Evolutionary conservation across 495 filamentous ascomycete genomes (phyloP).

Genomic region (Trichoderma asperelloides): DNA sequence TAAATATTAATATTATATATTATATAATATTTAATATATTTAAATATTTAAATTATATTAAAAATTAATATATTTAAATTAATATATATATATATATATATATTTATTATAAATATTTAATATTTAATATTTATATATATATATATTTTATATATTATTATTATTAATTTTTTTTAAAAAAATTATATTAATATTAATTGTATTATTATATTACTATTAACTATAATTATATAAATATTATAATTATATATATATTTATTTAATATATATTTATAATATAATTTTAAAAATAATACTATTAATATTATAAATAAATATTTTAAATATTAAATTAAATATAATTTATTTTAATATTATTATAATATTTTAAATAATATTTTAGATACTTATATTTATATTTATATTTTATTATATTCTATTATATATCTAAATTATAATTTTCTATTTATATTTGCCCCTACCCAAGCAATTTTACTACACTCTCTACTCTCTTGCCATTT

Average conservation of each 20-base stretch:
- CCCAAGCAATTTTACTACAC: neutral
- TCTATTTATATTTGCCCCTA: neutral
- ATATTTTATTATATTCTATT: conserved; percentile 12
- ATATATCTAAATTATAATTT: neutral
- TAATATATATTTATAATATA: too few species aligned
- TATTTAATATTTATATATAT: neutral
- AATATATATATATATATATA: neutral
- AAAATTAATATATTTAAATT: neutral
- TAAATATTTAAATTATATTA: neutral
- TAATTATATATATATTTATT: neutral
- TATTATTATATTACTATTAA: too few species aligned
- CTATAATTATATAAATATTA: conserved; percentile 11
- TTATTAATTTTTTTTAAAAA: neutral
- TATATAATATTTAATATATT: neutral
- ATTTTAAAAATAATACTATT: neutral
- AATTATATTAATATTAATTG: neutral
- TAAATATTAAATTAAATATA: conserved; percentile 11
- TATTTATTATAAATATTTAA: neutral
- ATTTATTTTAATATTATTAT: conserved; percentile 12
- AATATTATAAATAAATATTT: neutral
- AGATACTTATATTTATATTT: neutral
- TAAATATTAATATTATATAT: neutral
- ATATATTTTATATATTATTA: too few species aligned
- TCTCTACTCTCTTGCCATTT: neutral
- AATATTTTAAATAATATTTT: neutral